Base-by-base conservation (phyloP, 129 eudicot species). In the Glebionis coronaria region DNA sequence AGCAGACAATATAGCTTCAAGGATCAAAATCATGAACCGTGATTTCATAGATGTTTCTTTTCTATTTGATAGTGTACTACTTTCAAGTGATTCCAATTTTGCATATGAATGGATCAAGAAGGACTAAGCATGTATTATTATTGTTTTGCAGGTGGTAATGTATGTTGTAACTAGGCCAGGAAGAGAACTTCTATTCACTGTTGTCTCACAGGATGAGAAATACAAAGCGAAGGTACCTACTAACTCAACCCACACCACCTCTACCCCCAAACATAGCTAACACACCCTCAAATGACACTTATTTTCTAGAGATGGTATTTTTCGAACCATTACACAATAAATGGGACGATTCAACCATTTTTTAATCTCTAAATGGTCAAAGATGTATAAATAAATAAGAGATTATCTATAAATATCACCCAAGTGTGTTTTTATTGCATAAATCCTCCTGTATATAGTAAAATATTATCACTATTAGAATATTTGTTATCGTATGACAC, bases 131-230 rank as follows among this genome's bases (percentile, higher is more conserved):
- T 28, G 38, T 56, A 44, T 15, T n/a, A 53, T 42, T 12, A 40
- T 75, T 19, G 35, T 51, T 44, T 57, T 76, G 76, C 82, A 92
- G 98, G 96, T 92, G 51, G 85, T 86, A 67, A 88, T 76, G 21
- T 92, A 92, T 57, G 98, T 92, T 62, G 95, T 92, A 28, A 80
- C 98, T 54, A 83, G 96, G 75, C 98, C 98, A 29, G 98, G 90
- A 70, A 82, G 98, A 71, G 98, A 92, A 70, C 81, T 92, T 19
- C 88, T 92, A 14, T 92, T 88, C 58, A 92, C 96, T 10, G 98
- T 92, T 15, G 96, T 92, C 56, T 83, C 98, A 28, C 91, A 92
- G 75, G 98, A 92, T 46, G 98, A 92, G 85, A 92, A 92, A 77
- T 92, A 92, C 81, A 92, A 92, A 83, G 98, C 98, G 14, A 92